A percentile compares a stretch with the other conserved stretches of the same genome.
These are phyloP conservation scores for Prosopis cineraria DNA, from an alignment of 306 rosid genomes.

Conservation along the genomic window DNA sequence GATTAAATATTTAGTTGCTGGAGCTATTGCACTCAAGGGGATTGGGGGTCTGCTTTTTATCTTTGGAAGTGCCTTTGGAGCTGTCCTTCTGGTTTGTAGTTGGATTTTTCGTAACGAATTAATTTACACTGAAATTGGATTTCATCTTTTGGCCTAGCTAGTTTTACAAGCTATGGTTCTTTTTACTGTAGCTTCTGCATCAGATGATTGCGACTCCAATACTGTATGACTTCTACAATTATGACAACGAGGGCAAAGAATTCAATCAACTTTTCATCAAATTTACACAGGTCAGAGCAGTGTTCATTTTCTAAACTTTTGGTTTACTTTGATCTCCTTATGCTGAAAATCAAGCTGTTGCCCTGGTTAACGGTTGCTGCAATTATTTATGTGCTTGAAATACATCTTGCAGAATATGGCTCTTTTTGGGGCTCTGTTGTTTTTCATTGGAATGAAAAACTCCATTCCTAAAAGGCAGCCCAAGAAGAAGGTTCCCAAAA, in stretches of 20 bases:
- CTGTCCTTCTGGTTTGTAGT: conserved; percentile 58
- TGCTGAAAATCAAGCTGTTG: conserved; percentile 13
- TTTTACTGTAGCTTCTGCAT: conserved; percentile 51
- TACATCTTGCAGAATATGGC: conserved; percentile 61
- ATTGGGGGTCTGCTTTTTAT: conserved; percentile 57
- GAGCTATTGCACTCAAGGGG: conserved; percentile 56
- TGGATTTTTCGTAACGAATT: conserved; percentile 7
- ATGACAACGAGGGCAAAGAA: conserved; percentile 48
- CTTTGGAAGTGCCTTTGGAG: conserved; percentile 56
- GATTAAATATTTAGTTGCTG: conserved; percentile 48
- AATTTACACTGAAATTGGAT: background rate
- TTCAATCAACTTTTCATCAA: conserved; percentile 49
- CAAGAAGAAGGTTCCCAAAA: conserved; percentile 63
- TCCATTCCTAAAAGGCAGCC: conserved; percentile 52
- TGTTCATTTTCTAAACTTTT: background rate
- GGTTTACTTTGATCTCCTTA: background rate
- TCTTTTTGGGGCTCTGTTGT: conserved; percentile 65
- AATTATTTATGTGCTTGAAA: conserved; percentile 26
- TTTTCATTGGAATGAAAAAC: conserved; percentile 73
- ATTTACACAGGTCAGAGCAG: conserved; percentile 55
- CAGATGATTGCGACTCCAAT: conserved; percentile 55
- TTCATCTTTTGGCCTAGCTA: conserved; percentile 12
- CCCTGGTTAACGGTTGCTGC: conserved; percentile 17
- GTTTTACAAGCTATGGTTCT: conserved; percentile 1
- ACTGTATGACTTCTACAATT: conserved; percentile 60